phyloP scores from a whole-genome alignment of 2,329 filamentous ascomycete genomes.

The Talaromyces amestolkiae region DNA sequence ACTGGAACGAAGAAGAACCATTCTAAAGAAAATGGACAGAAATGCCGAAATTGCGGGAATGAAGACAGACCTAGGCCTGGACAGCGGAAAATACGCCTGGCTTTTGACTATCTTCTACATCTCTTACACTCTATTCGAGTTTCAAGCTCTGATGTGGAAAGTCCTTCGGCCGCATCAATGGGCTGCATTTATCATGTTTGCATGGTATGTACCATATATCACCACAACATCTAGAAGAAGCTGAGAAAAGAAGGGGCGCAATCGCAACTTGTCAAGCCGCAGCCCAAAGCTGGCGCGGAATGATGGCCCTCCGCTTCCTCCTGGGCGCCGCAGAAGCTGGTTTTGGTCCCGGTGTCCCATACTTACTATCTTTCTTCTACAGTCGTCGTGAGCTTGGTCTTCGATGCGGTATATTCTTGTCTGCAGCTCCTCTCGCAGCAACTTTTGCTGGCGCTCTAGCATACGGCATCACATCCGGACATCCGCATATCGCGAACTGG shows the following conservation, averaged over 20 bases:
- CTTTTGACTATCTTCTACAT: conserved; percentile 56
- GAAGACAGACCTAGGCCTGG: conserved; percentile 49
- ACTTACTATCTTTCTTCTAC: conserved; percentile 59
- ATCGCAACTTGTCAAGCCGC: conserved; percentile 49
- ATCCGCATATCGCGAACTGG: conserved; percentile 60
- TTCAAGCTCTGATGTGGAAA: conserved; percentile 47
- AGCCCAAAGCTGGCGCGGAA: conserved; percentile 44
- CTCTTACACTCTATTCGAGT: conserved; percentile 46
- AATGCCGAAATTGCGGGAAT: conserved; percentile 57
- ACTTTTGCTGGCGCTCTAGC: conserved; percentile 71
- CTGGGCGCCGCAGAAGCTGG: conserved; percentile 49
- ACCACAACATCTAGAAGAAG: background rate
- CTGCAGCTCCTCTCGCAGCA: conserved; percentile 67
- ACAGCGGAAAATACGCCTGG: conserved; percentile 49
- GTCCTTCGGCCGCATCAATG: conserved; percentile 42
- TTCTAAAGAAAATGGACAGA: conserved; percentile 29
- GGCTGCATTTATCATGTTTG: conserved; percentile 44
- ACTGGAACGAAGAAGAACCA: background rate
- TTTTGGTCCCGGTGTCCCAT: conserved; percentile 49
- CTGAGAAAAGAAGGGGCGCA: conserved; percentile 41
- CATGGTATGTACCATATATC: conserved; percentile 32
- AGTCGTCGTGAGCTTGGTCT: conserved; percentile 56
- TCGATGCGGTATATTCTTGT: conserved; percentile 55
- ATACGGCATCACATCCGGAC: conserved; percentile 63
- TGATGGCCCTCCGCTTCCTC: conserved; percentile 52